phyloP scores from a whole-genome alignment of 441 rosid genomes.

The Bocquillonia castaneifolia region DNA sequence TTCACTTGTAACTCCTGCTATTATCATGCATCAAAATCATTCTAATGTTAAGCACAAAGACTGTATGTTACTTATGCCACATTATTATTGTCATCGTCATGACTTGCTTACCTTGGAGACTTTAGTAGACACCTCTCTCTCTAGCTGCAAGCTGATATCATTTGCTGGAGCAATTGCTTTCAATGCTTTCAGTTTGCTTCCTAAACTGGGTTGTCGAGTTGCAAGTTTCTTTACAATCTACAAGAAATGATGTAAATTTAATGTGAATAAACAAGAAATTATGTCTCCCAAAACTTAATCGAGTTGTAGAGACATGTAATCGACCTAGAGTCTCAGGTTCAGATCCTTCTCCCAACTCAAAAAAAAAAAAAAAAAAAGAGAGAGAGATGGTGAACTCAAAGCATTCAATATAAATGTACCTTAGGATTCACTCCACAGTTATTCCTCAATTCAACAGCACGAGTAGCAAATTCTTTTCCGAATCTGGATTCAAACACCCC shows the following conservation, averaged over 20 bases:
- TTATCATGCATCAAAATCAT: background rate
- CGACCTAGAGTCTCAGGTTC: too few relatives aligned
- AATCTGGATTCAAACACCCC: slow-evolving; percentile 28
- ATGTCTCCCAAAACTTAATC: too few relatives aligned
- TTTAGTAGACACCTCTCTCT: slow-evolving; percentile 10
- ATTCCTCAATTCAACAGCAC: slow-evolving; percentile 37
- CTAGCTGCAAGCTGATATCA: slow-evolving; percentile 33
- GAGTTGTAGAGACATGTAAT: too few relatives aligned
- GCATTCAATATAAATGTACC: background rate
- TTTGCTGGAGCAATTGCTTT: slow-evolving; percentile 33
- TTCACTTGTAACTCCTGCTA: slow-evolving; percentile 25
- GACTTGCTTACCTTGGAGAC: slow-evolving; percentile 19
- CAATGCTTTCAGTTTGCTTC: slow-evolving; percentile 34
- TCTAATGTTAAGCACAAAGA: background rate
- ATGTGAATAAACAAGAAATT: background rate
- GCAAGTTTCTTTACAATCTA: slow-evolving; percentile 51
- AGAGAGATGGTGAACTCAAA: background rate
- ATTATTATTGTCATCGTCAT: background rate
- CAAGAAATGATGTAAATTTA: background rate
- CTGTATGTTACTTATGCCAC: background rate
- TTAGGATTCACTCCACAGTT: slow-evolving; percentile 23
- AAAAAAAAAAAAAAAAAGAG: too few relatives aligned
- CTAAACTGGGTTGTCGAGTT: slow-evolving; percentile 27
- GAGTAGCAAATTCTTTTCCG: slow-evolving; percentile 39
- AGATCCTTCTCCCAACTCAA: too few relatives aligned